phyloP scores from a whole-genome alignment of 306 rosid genomes.

The Arachis stenosperma region DNA sequence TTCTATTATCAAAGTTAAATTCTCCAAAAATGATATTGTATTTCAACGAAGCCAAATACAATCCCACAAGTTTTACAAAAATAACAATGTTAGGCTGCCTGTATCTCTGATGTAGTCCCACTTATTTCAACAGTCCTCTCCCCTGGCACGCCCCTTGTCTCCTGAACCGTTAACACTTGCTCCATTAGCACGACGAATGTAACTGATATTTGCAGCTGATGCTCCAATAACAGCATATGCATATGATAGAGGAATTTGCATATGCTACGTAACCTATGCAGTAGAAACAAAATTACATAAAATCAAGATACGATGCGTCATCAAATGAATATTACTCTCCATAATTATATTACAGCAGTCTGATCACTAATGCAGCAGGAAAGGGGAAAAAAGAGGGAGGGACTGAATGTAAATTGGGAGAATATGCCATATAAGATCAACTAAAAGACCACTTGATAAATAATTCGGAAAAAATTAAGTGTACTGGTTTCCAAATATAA shows the following conservation, averaged over 20 bases:
- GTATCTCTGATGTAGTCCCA: conserved; percentile 24
- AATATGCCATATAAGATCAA: no score
- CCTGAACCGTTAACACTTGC: conserved; percentile 51
- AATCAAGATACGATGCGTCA: neutral
- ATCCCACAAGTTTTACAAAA: no score
- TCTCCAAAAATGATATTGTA: no score
- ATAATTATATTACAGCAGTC: conserved; percentile 24
- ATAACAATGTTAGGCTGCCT: conserved; percentile 43
- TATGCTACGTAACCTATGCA: conserved; percentile 51
- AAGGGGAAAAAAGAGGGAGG: no score
- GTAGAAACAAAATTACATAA: conserved; percentile 16
- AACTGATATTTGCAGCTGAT: conserved; percentile 15
- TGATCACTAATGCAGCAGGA: no score
- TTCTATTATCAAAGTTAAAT: no score
- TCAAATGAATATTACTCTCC: neutral
- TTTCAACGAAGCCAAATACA: no score
- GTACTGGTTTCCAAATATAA: no score
- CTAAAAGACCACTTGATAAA: no score
- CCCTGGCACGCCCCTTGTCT: conserved; percentile 53
- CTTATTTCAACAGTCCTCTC: conserved; percentile 57
- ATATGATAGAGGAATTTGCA: conserved; percentile 55
- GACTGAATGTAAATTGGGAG: no score
- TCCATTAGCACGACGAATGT: conserved; percentile 48
- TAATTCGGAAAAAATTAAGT: no score
- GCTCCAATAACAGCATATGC: conserved; percentile 54